phyloP scores from a whole-genome alignment of 1,284 basidiomycete species.

The Ceratorhiza oryzae-sativae region DNA sequence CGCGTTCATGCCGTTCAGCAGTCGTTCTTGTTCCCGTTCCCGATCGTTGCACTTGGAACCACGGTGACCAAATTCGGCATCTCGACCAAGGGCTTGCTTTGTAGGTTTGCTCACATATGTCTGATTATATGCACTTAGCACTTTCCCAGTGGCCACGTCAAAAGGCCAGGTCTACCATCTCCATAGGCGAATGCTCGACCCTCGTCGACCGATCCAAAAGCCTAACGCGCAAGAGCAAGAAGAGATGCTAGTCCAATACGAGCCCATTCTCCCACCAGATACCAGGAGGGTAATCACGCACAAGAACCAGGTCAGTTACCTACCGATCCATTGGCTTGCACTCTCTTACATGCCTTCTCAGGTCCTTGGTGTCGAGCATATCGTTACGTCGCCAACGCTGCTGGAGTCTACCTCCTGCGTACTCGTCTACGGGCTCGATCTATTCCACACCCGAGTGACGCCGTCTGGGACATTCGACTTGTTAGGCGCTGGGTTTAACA shows the following conservation, averaged over 20 bases:
- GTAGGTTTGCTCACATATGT: not conserved
- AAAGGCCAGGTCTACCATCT: slow-evolving; percentile 79
- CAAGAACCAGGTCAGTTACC: slow-evolving; percentile 66
- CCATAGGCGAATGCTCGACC: slow-evolving; percentile 79
- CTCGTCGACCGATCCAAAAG: slow-evolving; percentile 82
- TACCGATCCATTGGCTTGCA: not conserved
- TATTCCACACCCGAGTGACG: slow-evolving; percentile 83
- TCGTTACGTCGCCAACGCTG: slow-evolving; percentile 80
- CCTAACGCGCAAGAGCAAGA: slow-evolving; percentile 81
- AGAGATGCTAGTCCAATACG: slow-evolving; percentile 86
- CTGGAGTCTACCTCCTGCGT: slow-evolving; percentile 94
- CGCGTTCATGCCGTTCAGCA: slow-evolving; percentile 69
- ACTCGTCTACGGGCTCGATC: slow-evolving; percentile 84
- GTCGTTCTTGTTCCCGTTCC: slow-evolving; percentile 74
- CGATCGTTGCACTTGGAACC: slow-evolving; percentile 70
- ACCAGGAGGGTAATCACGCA: slow-evolving; percentile 80
- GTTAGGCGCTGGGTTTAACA: slow-evolving; percentile 92
- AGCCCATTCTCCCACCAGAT: slow-evolving; percentile 77
- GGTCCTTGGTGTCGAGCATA: slow-evolving; percentile 70
- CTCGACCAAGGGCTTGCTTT: slow-evolving; percentile 81
- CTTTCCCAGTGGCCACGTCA: slow-evolving; percentile 70
- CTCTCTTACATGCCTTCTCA: slow-evolving; percentile 47
- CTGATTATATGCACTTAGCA: not conserved
- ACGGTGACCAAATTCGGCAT: slow-evolving; percentile 91
- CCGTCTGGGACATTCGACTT: slow-evolving; percentile 94